phyloP scores from a whole-genome alignment of 1,139 yeast species.

The Kluyveromyces sp. region DNA sequence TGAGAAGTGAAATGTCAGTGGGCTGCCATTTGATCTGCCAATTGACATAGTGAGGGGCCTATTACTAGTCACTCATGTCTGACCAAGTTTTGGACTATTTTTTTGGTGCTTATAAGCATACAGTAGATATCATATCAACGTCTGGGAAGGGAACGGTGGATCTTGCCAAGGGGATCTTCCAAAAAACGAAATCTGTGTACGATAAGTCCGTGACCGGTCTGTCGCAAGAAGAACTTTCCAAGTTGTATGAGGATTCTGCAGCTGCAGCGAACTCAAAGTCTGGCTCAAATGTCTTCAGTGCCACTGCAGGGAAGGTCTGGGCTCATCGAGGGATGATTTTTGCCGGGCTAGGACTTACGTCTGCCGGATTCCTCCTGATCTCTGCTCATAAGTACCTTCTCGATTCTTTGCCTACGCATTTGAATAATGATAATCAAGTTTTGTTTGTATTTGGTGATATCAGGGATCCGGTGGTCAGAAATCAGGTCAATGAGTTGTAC shows the following conservation, averaged over 20 bases:
- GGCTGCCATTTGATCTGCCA: too few relatives aligned
- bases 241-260: neutral
- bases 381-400: constrained; percentile 3
- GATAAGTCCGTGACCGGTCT: constrained; percentile 4
- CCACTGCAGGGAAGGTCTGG: neutral
- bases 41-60: too few relatives aligned
- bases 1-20: too few relatives aligned
- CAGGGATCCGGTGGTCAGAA: constrained; percentile 31
- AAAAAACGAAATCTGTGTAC: constrained; percentile 7
- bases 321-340: neutral
- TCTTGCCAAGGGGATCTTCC: constrained; percentile 10
- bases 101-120: constrained; percentile 5
- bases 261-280: neutral
- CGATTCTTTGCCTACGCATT: constrained; percentile 16
- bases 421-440: constrained; percentile 20
- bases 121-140: constrained; percentile 2
- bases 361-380: constrained; percentile 5
- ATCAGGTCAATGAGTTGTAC: constrained; percentile 31
- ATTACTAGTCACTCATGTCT: neutral
- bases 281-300: neutral
- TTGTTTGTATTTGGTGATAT: constrained; percentile 30
- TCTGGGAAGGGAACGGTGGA: constrained; percentile 10
- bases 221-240: constrained; percentile 1
- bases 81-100: constrained; percentile 6
- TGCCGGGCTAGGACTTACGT: constrained; percentile 5